Conservation (phyloP, 108 stramenopile genomes). For the Cafeteria roenbergensis region DNA sequence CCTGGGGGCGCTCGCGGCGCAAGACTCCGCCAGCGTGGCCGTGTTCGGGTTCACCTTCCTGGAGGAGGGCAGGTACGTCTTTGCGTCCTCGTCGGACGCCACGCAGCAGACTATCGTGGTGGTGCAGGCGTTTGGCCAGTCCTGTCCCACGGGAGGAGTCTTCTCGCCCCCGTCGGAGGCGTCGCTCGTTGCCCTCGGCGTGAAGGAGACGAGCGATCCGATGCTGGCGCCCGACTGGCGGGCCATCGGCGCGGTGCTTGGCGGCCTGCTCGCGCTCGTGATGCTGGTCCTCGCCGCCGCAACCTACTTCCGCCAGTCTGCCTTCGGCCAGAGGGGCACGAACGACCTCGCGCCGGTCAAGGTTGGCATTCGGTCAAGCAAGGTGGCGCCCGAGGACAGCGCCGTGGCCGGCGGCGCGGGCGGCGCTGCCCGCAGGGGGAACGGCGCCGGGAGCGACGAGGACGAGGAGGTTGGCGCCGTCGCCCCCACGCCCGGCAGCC, state of each 20-base stretch:
- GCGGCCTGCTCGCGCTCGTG: constrained; percentile 27
- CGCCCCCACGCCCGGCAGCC: constrained; percentile 13
- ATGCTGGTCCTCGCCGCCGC: constrained; percentile 31
- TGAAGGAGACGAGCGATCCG: constrained; percentile 18
- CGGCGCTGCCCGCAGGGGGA: not conserved
- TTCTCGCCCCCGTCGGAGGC: constrained; percentile 38
- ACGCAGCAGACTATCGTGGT: constrained; percentile 22
- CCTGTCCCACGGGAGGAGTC: constrained; percentile 35
- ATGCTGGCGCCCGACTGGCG: constrained; percentile 47
- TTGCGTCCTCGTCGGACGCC: constrained; percentile 27
- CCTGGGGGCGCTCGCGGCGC: constrained; percentile 2
- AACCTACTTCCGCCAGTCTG: constrained; percentile 45
- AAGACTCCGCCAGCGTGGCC: not conserved
- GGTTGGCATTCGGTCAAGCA: constrained; percentile 1
- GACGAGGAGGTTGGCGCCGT: constrained; percentile 7
- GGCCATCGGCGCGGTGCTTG: constrained; percentile 30
- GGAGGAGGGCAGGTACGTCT: constrained; percentile 42
- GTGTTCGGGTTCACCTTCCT: constrained; percentile 43
- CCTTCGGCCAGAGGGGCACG: too few species aligned
- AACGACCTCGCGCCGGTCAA: too few species aligned
- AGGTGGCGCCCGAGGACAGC: too few species aligned
- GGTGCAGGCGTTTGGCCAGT: constrained; percentile 31
- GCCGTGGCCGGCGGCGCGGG: too few species aligned
- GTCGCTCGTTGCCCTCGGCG: constrained; percentile 32
- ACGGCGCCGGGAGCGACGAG: constrained; percentile 8